Evolutionary conservation across 2,329 filamentous ascomycete species (phyloP).

Genomic region (Fusarium bulbicola): DNA sequence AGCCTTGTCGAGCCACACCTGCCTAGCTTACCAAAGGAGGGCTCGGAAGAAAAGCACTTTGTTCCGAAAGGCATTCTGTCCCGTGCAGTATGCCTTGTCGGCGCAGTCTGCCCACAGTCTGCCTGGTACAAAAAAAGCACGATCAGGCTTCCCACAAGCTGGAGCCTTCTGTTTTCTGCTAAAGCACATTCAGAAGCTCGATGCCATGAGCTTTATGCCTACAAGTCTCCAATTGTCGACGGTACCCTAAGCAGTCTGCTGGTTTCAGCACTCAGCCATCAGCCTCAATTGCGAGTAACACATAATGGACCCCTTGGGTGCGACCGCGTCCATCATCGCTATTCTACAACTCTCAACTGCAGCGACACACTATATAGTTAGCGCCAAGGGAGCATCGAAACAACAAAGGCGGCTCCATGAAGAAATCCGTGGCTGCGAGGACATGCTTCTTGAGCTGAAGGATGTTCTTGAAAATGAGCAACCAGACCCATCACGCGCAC

Average conservation of each 20-base stretch:
- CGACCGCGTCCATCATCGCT: background rate
- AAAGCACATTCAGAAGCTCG: background rate
- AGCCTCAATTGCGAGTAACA: too few species aligned
- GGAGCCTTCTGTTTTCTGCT: background rate
- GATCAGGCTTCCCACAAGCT: background rate
- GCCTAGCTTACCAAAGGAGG: too few species aligned
- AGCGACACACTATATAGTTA: background rate
- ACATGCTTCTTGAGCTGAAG: accelerated
- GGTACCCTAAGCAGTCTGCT: too few species aligned
- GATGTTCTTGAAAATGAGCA: too few species aligned
- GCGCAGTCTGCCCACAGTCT: background rate
- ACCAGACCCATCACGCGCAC: too few species aligned
- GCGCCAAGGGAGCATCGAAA: background rate
- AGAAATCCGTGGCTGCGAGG: background rate
- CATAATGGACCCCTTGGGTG: background rate
- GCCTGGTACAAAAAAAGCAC: too few species aligned
- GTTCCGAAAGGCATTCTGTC: too few species aligned
- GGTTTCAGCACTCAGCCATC: too few species aligned
- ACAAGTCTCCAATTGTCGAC: background rate
- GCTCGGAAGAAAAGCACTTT: too few species aligned
- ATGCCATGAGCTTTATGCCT: background rate
- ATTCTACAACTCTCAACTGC: background rate
- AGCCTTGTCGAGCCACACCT: too few species aligned
- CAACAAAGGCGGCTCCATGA: background rate
- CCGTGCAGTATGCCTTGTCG: background rate